Evolutionary conservation across 2,329 filamentous ascomycete species (phyloP).

Genomic region (Fusarium papillatum): DNA sequence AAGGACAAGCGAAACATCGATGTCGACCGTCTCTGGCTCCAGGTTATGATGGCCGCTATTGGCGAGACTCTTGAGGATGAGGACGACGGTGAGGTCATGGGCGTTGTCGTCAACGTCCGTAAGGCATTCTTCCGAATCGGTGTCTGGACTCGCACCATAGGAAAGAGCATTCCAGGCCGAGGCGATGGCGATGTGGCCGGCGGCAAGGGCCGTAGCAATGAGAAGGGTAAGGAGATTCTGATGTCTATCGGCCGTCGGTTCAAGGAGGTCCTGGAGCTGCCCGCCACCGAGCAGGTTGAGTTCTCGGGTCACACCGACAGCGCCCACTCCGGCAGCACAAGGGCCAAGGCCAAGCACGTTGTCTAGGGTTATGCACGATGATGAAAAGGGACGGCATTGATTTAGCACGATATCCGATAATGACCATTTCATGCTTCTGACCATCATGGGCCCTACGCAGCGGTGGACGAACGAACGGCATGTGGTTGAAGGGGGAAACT

Average conservation of each 20-base stretch:
- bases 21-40: constrained; percentile 96
- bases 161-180: constrained; percentile 84
- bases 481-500: constrained; percentile 22
- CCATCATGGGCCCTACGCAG: constrained; percentile 26
- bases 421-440: constrained; percentile 41
- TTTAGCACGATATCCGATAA: constrained; percentile 45
- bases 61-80: constrained; percentile 98
- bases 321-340: constrained; percentile 91
- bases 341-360: constrained; percentile 94
- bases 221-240: constrained; percentile 90
- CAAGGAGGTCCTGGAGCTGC: constrained; percentile 91
- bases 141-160: constrained; percentile 96
- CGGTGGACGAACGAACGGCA: constrained; percentile 25
- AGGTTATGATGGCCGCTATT: constrained; percentile 96
- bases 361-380: constrained; percentile 67
- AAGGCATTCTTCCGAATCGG: constrained; percentile 99
- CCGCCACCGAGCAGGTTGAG: constrained; percentile 83
- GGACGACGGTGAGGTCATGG: constrained; percentile 97
- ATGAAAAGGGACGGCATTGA: constrained; percentile 38
- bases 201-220: constrained; percentile 81
- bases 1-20: constrained; percentile 94
- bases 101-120: constrained; percentile 98
- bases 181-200: constrained; percentile 80
- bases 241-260: constrained; percentile 89
- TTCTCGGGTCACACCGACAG: constrained; percentile 98